A percentile compares a stretch with the other conserved stretches of the same genome.
Conservation (phyloP, 495 filamentous ascomycete species). For the Lasiosphaeriaceae sp. region DNA sequence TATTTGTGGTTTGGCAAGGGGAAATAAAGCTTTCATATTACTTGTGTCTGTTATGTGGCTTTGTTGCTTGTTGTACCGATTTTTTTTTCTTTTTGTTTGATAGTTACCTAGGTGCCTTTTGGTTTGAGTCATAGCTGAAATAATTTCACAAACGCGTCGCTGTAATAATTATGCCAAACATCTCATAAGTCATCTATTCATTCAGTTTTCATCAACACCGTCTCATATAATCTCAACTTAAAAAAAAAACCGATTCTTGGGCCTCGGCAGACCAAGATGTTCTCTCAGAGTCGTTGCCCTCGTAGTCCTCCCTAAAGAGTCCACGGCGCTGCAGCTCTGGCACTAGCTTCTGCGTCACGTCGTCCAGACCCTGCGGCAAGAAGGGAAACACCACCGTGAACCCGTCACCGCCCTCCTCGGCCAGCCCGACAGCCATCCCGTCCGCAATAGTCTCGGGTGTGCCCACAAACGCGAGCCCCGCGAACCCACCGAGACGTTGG, state of each 20-base stretch:
- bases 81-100: too few species aligned
- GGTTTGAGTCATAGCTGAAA: too few species aligned
- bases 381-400: slow-evolving; percentile 48
- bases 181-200: too few species aligned
- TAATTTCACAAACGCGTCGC: too few species aligned
- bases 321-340: slow-evolving; percentile 50
- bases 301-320: slow-evolving; percentile 47
- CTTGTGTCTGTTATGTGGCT: too few species aligned
- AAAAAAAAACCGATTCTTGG: slow-evolving; percentile 48
- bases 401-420: slow-evolving; percentile 42
- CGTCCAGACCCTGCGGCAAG: slow-evolving; percentile 50
- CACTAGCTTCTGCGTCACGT: slow-evolving; percentile 43
- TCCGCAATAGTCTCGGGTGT: slow-evolving; percentile 47
- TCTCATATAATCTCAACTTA: too few species aligned
- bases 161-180: too few species aligned
- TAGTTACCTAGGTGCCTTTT: too few species aligned
- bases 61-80: too few species aligned
- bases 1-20: background rate
- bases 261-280: slow-evolving; percentile 48
- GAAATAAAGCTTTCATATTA: too few species aligned
- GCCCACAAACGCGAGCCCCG: slow-evolving; percentile 50
- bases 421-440: slow-evolving; percentile 46
- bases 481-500: slow-evolving; percentile 47
- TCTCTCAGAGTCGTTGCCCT: slow-evolving; percentile 41
- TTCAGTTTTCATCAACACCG: too few species aligned